Percentiles rank a stretch among this genome's conserved stretches.
Conservation (phyloP, 2,329 filamentous ascomycete genomes). For the Paraphoma sp. region DNA sequence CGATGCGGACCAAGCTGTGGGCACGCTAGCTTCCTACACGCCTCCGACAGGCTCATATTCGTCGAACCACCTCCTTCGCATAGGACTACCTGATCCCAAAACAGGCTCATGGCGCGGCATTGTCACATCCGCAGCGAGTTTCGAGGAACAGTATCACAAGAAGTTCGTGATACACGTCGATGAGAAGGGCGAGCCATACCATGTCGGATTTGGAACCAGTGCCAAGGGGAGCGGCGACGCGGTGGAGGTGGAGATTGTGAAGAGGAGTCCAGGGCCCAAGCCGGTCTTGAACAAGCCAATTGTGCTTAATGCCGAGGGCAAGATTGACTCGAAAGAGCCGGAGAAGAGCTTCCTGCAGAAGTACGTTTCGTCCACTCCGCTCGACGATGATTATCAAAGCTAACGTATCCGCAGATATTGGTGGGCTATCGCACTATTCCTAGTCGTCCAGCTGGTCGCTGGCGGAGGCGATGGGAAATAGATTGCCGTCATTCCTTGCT, state of each 20-base stretch:
- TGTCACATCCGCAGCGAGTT: slow-evolving; percentile 53
- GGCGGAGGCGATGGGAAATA: slow-evolving; percentile 45
- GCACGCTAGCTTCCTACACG: slow-evolving; percentile 45
- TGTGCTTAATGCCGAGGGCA: slow-evolving; percentile 62
- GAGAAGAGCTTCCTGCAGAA: slow-evolving; percentile 61
- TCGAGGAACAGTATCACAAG: slow-evolving; percentile 51
- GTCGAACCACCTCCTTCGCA: slow-evolving; percentile 49
- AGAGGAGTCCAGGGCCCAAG: slow-evolving; percentile 47
- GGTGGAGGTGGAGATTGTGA: slow-evolving; percentile 52
- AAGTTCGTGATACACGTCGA: slow-evolving; percentile 54
- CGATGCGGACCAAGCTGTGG: slow-evolving; percentile 44
- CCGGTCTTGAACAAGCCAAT: slow-evolving; percentile 61
- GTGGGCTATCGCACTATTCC: slow-evolving; percentile 57
- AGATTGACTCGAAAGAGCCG: slow-evolving; percentile 54
- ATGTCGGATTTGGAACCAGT: slow-evolving; percentile 52
- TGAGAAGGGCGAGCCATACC: slow-evolving; percentile 52
- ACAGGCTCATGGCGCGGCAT: slow-evolving; percentile 52
- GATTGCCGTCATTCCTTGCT: not conserved
- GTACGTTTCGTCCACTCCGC: slow-evolving; percentile 38
- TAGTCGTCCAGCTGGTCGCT: slow-evolving; percentile 55
- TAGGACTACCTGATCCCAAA: slow-evolving; percentile 52
- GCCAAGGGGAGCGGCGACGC: slow-evolving; percentile 42
- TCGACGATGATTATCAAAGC: not conserved
- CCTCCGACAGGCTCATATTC: slow-evolving; percentile 43
- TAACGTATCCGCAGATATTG: slow-evolving; percentile 52